Evolutionary conservation across 2,329 filamentous ascomycete species (phyloP).

Genomic region (Parasarocladium wereldwijsianum): DNA sequence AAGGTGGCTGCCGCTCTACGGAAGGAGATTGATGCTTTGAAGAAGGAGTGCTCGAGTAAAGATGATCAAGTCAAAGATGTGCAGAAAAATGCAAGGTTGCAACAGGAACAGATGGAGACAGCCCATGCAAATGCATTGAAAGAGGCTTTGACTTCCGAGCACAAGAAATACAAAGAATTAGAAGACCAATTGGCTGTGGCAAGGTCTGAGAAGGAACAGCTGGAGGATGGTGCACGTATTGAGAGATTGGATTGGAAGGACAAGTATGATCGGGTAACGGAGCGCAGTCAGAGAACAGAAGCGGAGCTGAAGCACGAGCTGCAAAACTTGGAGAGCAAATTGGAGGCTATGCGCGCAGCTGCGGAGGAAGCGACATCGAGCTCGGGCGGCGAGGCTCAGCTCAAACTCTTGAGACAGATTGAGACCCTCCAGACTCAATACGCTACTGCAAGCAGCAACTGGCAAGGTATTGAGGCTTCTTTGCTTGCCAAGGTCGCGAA

Average conservation of each 20-base stretch:
- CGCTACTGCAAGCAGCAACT: slow-evolving; percentile 85
- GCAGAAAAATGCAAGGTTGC: slow-evolving; percentile 53
- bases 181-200: slow-evolving; percentile 48
- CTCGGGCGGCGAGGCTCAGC: slow-evolving; percentile 66
- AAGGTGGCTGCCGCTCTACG: slow-evolving; percentile 38
- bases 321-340: slow-evolving; percentile 67
- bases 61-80: slow-evolving; percentile 53
- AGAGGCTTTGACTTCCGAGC: slow-evolving; percentile 52
- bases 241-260: slow-evolving; percentile 61
- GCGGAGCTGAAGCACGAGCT: slow-evolving; percentile 68
- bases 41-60: slow-evolving; percentile 42
- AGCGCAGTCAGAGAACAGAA: slow-evolving; percentile 54
- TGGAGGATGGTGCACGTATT: slow-evolving; percentile 52
- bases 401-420: slow-evolving; percentile 82
- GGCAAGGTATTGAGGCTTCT: slow-evolving; percentile 89
- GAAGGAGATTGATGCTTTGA: slow-evolving; percentile 20
- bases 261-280: slow-evolving; percentile 56
- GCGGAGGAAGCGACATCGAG: slow-evolving; percentile 85
- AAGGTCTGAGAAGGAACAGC: slow-evolving; percentile 64
- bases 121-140: slow-evolving; percentile 52
- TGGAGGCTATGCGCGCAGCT: slow-evolving; percentile 72
- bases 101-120: slow-evolving; percentile 46
- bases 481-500: slow-evolving; percentile 61
- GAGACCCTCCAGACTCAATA: slow-evolving; percentile 95
- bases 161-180: slow-evolving; percentile 39